Conservation (phyloP, 495 filamentous ascomycete genomes). For the Penicillium soppii region DNA sequence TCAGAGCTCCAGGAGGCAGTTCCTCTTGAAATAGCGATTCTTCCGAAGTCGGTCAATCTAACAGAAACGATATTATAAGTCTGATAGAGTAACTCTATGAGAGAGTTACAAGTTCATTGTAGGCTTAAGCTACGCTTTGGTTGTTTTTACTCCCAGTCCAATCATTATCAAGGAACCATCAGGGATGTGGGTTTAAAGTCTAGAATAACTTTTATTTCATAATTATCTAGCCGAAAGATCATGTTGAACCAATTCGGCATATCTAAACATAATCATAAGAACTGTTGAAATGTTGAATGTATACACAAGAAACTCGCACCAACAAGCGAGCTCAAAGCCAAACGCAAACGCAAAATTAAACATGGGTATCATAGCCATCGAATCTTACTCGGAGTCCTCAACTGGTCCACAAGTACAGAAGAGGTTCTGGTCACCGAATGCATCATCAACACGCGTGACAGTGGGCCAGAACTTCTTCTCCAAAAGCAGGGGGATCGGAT, state of each 20-base stretch:
- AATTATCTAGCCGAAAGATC: slow-evolving; percentile 2
- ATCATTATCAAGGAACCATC: too few relatives aligned
- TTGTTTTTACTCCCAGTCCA: too few relatives aligned
- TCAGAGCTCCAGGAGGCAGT: too few relatives aligned
- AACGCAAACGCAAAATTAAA: too few relatives aligned
- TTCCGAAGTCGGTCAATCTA: too few relatives aligned
- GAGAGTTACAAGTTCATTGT: too few relatives aligned
- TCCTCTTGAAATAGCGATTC: too few relatives aligned
- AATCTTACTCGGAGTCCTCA: slow-evolving; percentile 44
- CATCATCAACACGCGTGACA: slow-evolving; percentile 88
- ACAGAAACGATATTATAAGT: too few relatives aligned
- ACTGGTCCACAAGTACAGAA: slow-evolving; percentile 95
- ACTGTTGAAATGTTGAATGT: slow-evolving; percentile 32
- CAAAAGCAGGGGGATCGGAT: slow-evolving; percentile 78
- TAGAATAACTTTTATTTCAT: not conserved
- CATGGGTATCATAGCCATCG: slow-evolving; percentile 44
- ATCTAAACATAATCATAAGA: slow-evolving; percentile 18
- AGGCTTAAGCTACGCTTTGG: too few relatives aligned
- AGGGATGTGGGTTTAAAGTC: too few relatives aligned
- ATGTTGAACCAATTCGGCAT: slow-evolving; percentile 20
- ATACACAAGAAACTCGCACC: slow-evolving; percentile 20
- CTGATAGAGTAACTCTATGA: too few relatives aligned
- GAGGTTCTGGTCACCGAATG: slow-evolving; percentile 88
- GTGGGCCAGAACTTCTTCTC: slow-evolving; percentile 99
- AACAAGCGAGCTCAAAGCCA: slow-evolving; percentile 8